A percentile compares a stretch with the other conserved stretches of the same genome.
Conservation (phyloP, 176 grass and related monocot genomes). For the Guadua angustifolia region DNA sequence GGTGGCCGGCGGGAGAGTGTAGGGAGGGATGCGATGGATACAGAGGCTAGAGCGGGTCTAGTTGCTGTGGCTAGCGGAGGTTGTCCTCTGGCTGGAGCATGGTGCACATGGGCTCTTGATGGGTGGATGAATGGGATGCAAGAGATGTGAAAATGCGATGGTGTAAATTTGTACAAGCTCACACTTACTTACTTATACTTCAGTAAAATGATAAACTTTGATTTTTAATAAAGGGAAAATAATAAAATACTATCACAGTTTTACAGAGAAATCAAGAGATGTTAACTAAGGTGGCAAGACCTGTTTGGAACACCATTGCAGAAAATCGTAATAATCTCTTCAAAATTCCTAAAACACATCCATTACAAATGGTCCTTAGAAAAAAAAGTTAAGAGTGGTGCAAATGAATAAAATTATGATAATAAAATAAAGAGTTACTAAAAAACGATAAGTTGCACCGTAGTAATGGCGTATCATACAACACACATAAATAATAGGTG, state of each 20-base stretch:
- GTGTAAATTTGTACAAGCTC: too few relatives aligned
- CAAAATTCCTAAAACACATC: neutral
- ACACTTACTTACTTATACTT: too few relatives aligned
- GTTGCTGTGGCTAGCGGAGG: slow-evolving; percentile 35
- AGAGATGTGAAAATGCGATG: neutral
- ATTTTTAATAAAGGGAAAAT: too few relatives aligned
- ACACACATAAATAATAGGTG: too few relatives aligned
- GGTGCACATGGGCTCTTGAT: neutral
- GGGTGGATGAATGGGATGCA: neutral
- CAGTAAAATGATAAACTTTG: too few relatives aligned
- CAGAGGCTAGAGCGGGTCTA: neutral
- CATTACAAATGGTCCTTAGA: neutral
- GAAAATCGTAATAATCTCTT: neutral
- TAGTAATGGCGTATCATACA: neutral
- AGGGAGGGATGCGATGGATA: neutral
- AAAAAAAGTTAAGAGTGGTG: neutral
- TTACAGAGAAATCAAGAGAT: neutral
- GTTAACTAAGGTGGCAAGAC: neutral
- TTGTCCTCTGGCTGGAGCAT: slow-evolving; percentile 23
- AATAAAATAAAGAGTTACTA: neutral
- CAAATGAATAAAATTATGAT: neutral
- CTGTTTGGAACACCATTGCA: neutral
- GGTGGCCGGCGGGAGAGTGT: neutral
- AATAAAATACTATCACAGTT: too few relatives aligned
- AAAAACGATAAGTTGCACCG: neutral